A percentile compares a stretch with the other conserved stretches of the same genome.
Conservation (phyloP, 192 early-diverging fungal genomes). For the Phlyctochytrium bullatum region DNA sequence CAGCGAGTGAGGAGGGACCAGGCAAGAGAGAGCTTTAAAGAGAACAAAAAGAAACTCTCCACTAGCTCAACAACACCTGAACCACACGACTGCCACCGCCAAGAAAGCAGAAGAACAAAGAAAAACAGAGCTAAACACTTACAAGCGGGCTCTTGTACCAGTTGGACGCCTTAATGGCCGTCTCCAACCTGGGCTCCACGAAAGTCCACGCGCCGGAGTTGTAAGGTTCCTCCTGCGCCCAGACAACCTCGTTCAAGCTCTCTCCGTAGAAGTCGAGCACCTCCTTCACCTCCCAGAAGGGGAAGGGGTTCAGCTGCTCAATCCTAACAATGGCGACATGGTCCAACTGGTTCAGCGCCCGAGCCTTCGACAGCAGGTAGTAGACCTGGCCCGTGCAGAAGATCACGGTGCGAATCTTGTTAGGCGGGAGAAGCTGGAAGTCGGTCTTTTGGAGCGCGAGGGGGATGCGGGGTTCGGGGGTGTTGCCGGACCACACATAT, state of each 20-base stretch:
- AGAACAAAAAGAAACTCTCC: background rate
- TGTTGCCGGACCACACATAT: constrained; percentile 44
- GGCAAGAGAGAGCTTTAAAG: background rate
- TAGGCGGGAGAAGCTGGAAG: constrained; percentile 69
- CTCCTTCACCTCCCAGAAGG: constrained; percentile 84
- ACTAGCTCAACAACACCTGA: background rate
- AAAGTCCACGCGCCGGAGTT: constrained; percentile 92
- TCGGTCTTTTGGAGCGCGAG: constrained; percentile 33
- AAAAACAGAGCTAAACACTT: constrained; percentile 19
- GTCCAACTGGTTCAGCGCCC: constrained; percentile 85
- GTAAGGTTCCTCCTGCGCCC: constrained; percentile 93
- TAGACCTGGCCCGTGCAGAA: constrained; percentile 98
- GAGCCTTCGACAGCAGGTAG: constrained; percentile 85
- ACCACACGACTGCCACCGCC: constrained; percentile 3
- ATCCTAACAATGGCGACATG: constrained; percentile 90
- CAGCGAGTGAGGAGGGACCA: no score
- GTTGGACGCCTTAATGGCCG: constrained; percentile 70
- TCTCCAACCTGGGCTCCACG: constrained; percentile 83
- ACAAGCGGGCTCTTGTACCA: constrained; percentile 65
- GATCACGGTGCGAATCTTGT: constrained; percentile 88
- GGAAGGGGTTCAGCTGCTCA: constrained; percentile 95
- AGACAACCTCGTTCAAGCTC: constrained; percentile 76
- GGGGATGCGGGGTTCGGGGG: constrained; percentile 49
- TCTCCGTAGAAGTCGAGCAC: constrained; percentile 88
- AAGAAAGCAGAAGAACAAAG: constrained; percentile 9